Evolutionary conservation across 2,329 filamentous ascomycete species (phyloP), one percentile per base, ranked within the genome.

Genomic region (Fusarium sp.): DNA sequence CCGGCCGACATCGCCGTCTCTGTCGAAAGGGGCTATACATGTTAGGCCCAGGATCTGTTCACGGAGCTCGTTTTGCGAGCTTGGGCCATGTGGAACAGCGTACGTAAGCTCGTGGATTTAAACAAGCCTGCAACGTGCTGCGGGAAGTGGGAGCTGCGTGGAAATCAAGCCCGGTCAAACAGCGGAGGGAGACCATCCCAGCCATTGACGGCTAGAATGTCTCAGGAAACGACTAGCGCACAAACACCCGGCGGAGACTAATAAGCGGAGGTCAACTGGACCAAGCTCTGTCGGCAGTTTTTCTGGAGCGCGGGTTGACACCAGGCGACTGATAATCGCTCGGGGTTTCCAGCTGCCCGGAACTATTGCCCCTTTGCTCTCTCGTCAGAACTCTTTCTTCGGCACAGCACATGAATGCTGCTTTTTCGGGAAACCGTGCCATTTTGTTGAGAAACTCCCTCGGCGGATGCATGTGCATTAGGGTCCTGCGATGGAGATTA

Each of bases 141-240:
- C 75, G 71, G 74, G 73, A 78, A 74, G 76, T 75, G 73, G 73
- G 72, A 65, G 65, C 64, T 60, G 61, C 59, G 31, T 65, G 62
- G 62, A 57, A 54, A 63, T 67, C 57, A 63, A 65, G 70, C 65
- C 61, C 70, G 59, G 63, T 63, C 70, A 50, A 73, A 56, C 25
- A 63, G 52, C 40, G 62, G 76, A 73, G 66, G 65, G 59, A 63
- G 60, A 68, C 42, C 31, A 75, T 70, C 70, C 70, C 68, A 70
- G 73, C 57, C 70, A 69, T 66, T 68, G 63, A 68, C 62, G 66
- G 74, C 73, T 77, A 76, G 76, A 78, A 78, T 76, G 76, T 78
- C 76, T 77, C 76, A 76, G 71, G 76, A 78, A 77, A 73, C 73
- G 66, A 71, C 74, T 74, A 76, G 76, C 68, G 71, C 67, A 70